These are phyloP conservation scores for Trematosphaeria pertusa DNA, from an alignment of 2,329 filamentous ascomycete species.

Conservation along the genomic window DNA sequence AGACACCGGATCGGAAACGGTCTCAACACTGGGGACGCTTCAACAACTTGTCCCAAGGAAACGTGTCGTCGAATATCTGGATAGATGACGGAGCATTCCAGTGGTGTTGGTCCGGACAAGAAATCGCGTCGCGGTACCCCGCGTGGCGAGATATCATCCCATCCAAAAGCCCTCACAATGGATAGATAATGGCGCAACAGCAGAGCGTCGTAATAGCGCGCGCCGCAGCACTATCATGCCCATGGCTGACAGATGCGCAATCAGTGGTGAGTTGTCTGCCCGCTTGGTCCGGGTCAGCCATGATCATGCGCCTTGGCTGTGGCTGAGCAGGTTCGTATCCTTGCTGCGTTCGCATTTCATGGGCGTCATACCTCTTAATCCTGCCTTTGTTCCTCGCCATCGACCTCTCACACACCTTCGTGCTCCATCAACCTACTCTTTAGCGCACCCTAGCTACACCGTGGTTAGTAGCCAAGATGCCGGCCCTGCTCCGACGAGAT, in stretches of 20 bases:
- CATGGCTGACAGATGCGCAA: no score
- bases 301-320: conserved; percentile 9
- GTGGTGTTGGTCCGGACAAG: no score
- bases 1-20: no score
- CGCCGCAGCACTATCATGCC: conserved; percentile 12
- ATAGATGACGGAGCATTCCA: no score
- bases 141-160: neutral
- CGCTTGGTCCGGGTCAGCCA: no score
- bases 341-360: neutral
- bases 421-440: neutral
- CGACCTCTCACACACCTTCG: conserved; percentile 1
- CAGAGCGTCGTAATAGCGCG: conserved; percentile 9
- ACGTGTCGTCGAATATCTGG: no score
- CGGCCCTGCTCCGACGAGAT: conserved; percentile 26
- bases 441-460: neutral
- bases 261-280: no score
- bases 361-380: conserved; percentile 3
- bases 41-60: no score
- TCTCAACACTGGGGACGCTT: no score
- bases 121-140: no score
- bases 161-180: neutral
- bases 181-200: neutral
- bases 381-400: conserved; percentile 3
- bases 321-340: conserved; percentile 1
- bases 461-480: conserved; percentile 15